Evolutionary conservation across 768 basidiomycete genomes (phyloP).

Genomic region (Saitozyma sp.): DNA sequence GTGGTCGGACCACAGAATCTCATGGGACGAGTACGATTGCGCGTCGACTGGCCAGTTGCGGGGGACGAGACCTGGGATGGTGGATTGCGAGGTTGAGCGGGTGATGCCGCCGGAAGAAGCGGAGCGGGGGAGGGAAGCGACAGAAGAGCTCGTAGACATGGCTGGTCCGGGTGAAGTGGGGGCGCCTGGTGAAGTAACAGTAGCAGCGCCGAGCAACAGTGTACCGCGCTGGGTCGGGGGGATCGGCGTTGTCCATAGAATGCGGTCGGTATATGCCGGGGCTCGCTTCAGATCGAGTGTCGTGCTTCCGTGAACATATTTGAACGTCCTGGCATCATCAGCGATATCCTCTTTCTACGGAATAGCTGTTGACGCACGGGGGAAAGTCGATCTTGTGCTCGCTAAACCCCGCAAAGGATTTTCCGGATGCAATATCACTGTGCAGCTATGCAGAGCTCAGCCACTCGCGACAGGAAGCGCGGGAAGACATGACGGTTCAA

Average conservation of each 20-base stretch:
- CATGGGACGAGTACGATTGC: constrained; percentile 28
- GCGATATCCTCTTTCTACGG: not conserved
- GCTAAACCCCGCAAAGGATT: constrained; percentile 42
- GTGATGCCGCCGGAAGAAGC: not conserved
- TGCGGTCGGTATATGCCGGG: constrained; percentile 50
- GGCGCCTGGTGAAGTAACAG: no score
- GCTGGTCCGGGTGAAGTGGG: no score
- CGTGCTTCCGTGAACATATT: constrained; percentile 43
- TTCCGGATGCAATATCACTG: constrained; percentile 29
- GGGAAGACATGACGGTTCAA: not conserved
- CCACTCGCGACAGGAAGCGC: not conserved
- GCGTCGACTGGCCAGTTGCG: no score
- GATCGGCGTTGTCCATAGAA: constrained; percentile 28
- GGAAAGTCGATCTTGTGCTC: constrained; percentile 45
- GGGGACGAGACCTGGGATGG: no score
- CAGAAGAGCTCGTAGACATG: not conserved
- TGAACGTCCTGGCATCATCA: constrained; percentile 34
- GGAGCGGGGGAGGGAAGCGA: constrained; percentile 1
- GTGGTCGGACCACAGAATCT: constrained; percentile 44
- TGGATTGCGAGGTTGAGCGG: not conserved
- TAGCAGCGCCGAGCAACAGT: no score
- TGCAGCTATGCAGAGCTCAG: constrained; percentile 18
- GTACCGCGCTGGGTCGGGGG: constrained; percentile 1
- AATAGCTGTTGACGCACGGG: constrained; percentile 25
- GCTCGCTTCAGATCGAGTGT: constrained; percentile 39